Conservation (phyloP, 768 basidiomycete genomes). For the Pleurotus platypus region DNA sequence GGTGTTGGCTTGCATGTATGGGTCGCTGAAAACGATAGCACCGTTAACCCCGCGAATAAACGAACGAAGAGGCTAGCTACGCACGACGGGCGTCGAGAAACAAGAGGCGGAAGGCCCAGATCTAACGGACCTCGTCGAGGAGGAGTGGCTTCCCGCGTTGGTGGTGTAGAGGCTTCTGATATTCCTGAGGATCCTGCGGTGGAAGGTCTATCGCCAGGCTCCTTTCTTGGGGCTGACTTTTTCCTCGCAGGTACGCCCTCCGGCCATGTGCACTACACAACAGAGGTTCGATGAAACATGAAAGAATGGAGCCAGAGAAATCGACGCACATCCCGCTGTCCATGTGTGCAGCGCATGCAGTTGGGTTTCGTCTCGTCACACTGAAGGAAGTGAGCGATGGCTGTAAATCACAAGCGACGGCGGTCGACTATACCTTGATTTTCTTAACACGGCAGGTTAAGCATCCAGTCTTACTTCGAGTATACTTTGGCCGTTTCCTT, state of each 20-base stretch:
- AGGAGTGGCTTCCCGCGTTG: conserved; percentile 64
- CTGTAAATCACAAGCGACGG: neutral
- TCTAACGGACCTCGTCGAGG: conserved; percentile 48
- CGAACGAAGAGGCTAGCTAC: conserved; percentile 12
- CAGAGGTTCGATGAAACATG: neutral
- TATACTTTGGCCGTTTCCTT: conserved; percentile 89
- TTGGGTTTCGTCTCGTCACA: conserved; percentile 90
- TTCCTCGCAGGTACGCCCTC: conserved; percentile 73
- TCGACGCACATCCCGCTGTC: conserved; percentile 70
- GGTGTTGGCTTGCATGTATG: conserved; percentile 40
- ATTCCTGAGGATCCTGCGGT: conserved; percentile 74
- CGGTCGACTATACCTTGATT: conserved; percentile 69
- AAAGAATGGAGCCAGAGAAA: neutral
- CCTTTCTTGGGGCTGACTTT: conserved; percentile 56
- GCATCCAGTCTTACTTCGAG: conserved; percentile 92
- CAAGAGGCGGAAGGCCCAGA: conserved; percentile 34
- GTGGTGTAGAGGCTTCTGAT: conserved; percentile 70
- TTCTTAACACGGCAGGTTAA: conserved; percentile 92
- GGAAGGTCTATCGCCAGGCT: conserved; percentile 64
- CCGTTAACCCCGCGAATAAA: conserved; percentile 11
- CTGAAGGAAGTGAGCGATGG: conserved; percentile 29
- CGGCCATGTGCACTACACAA: conserved; percentile 75
- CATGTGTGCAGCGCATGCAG: conserved; percentile 84
- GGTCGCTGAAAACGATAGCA: conserved; percentile 31
- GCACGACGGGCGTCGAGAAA: conserved; percentile 38